Conservation (phyloP, 73 alveolate genomes). For the Effrenium voratum region DNA sequence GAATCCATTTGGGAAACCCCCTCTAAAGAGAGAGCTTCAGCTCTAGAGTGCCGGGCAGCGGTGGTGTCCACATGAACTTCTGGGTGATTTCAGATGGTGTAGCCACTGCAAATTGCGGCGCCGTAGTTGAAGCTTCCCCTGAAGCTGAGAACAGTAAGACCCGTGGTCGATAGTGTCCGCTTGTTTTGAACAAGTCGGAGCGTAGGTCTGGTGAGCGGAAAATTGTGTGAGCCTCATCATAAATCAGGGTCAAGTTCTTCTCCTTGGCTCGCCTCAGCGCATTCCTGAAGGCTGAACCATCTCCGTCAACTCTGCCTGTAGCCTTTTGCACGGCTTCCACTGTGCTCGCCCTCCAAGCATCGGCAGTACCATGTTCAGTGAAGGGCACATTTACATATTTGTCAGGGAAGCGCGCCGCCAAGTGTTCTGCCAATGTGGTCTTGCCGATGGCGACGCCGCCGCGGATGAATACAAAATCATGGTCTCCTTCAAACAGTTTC, state of each 20-base stretch:
- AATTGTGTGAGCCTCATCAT: neutral
- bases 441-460: slow-evolving; percentile 12
- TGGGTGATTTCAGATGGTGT: slow-evolving; percentile 16
- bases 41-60: neutral
- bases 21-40: no score
- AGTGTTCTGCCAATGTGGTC: neutral
- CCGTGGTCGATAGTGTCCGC: neutral
- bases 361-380: neutral
- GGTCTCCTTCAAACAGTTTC: no score
- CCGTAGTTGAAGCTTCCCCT: neutral
- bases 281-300: neutral
- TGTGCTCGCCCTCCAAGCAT: neutral
- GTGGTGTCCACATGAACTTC: slow-evolving; percentile 14
- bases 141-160: neutral
- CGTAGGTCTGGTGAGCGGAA: neutral
- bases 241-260: neutral
- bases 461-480: no score
- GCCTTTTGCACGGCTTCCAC: neutral
- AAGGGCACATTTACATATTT: neutral
- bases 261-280: neutral
- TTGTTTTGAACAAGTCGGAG: neutral
- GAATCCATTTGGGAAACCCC: no score
- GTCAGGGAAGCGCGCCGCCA: neutral
- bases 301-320: neutral
- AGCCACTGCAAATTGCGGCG: neutral